A percentile compares a stretch with the other conserved stretches of the same genome.
Evolutionary conservation across 1,284 basidiomycete genomes (phyloP).

Genomic region (Irpex lacteus): DNA sequence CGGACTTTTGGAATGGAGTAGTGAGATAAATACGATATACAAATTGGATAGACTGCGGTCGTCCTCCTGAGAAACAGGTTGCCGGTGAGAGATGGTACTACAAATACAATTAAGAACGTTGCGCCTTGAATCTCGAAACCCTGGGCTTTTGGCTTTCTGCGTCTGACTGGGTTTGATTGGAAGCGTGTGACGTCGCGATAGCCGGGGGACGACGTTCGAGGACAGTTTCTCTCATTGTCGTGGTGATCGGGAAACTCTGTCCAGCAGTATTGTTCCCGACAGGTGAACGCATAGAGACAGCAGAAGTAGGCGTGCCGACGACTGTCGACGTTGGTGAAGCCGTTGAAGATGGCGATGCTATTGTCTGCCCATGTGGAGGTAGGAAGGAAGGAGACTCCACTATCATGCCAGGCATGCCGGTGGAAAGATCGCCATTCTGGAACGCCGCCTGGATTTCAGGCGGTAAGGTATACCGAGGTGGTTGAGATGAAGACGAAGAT

Average conservation of each 20-base stretch:
- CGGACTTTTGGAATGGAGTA: not conserved
- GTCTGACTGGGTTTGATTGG: not conserved
- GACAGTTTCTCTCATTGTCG: not conserved
- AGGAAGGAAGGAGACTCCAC: constrained; percentile 27
- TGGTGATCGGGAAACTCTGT: constrained; percentile 1
- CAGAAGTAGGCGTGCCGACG: constrained; percentile 38
- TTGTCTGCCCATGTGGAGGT: constrained; percentile 1
- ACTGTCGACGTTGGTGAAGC: constrained; percentile 17
- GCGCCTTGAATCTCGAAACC: constrained; percentile 10
- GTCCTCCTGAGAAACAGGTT: not conserved
- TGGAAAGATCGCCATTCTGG: not conserved
- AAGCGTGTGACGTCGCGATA: not conserved
- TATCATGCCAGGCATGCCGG: constrained; percentile 18
- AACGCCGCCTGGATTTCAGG: not conserved
- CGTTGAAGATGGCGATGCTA: constrained; percentile 10
- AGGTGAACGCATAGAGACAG: constrained; percentile 7
- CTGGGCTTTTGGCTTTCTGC: not conserved
- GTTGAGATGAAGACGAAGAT: constrained; percentile 8
- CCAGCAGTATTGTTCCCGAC: not conserved
- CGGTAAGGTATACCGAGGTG: not conserved
- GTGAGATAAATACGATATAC: not conserved
- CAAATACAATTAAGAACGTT: constrained; percentile 6
- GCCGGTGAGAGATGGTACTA: not conserved
- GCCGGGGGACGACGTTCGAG: not conserved
- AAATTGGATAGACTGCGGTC: too few species aligned